Conservation (phyloP, 495 filamentous ascomycete genomes). For the Hypomontagnella submonticulosa region DNA sequence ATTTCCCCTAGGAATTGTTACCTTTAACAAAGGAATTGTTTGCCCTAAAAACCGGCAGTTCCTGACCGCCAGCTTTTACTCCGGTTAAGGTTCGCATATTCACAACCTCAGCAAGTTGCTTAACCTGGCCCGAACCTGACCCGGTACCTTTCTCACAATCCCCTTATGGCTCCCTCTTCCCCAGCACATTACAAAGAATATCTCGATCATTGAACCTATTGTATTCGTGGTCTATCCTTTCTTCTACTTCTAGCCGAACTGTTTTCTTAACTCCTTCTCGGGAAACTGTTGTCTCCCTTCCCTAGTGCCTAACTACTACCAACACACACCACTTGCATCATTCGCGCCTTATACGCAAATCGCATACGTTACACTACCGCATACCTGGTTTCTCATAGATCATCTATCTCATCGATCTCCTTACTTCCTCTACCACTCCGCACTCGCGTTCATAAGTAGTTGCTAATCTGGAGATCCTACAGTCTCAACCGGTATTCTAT, state of each 20-base stretch:
- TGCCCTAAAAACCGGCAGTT: too few species aligned
- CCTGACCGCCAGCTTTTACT: too few species aligned
- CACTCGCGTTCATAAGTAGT: background rate
- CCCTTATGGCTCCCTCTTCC: constrained; percentile 1
- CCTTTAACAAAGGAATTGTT: too few species aligned
- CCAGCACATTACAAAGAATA: background rate
- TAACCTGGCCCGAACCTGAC: constrained; percentile 4
- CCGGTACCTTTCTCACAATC: background rate
- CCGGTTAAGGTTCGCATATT: constrained; percentile 6
- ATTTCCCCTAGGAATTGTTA: too few species aligned
- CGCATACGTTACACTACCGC: too few species aligned
- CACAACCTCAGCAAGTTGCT: constrained; percentile 10
- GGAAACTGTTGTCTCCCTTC: too few species aligned
- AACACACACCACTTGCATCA: too few species aligned
- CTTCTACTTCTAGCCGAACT: background rate
- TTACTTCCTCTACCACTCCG: background rate
- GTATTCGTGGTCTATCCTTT: constrained; percentile 8
- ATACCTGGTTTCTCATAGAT: background rate
- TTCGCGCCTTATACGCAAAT: too few species aligned
- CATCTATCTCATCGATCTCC: background rate
- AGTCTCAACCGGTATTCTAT: constrained; percentile 90
- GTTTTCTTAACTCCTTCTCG: background rate
- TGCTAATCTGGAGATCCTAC: constrained; percentile 28
- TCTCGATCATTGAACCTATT: background rate
- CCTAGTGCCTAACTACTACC: too few species aligned